Conservation (phyloP, 2,329 filamentous ascomycete species). For the Blastomyces parvus region DNA sequence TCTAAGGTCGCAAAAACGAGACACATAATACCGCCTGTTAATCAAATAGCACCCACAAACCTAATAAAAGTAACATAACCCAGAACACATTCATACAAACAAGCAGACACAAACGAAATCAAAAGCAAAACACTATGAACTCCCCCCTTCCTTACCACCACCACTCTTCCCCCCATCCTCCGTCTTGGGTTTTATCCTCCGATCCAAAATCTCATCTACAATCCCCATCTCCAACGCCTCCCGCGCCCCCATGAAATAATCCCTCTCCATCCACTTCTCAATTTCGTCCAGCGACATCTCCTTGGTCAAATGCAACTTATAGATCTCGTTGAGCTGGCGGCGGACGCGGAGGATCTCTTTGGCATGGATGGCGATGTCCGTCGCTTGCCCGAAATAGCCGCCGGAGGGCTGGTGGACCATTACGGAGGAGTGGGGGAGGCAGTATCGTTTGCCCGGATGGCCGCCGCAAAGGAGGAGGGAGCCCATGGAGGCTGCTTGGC, state of each 20-base stretch:
- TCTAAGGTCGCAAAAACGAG: not conserved
- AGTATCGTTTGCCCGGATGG: slow-evolving; percentile 72
- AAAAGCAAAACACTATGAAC: not conserved
- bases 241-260: slow-evolving; percentile 82
- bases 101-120: not conserved
- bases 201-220: slow-evolving; percentile 73
- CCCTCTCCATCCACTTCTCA: slow-evolving; percentile 91
- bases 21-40: not conserved
- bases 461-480: slow-evolving; percentile 80
- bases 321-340: slow-evolving; percentile 81
- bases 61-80: not conserved
- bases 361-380: slow-evolving; percentile 90
- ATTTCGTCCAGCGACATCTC: slow-evolving; percentile 71
- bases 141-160: slow-evolving; percentile 13
- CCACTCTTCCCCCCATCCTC: slow-evolving; percentile 15
- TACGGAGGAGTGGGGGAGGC: slow-evolving; percentile 83
- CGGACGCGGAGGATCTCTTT: slow-evolving; percentile 89
- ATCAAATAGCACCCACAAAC: not conserved
- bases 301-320: slow-evolving; percentile 69
- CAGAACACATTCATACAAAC: slow-evolving; percentile 4
- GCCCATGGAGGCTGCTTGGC: slow-evolving; percentile 92
- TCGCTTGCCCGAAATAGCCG: slow-evolving; percentile 56
- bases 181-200: slow-evolving; percentile 26
- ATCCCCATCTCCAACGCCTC: slow-evolving; percentile 87
- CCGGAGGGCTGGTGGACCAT: slow-evolving; percentile 97